Evolutionary conservation across 768 basidiomycete species (phyloP).

Genomic region (Phanerochaete sordida): DNA sequence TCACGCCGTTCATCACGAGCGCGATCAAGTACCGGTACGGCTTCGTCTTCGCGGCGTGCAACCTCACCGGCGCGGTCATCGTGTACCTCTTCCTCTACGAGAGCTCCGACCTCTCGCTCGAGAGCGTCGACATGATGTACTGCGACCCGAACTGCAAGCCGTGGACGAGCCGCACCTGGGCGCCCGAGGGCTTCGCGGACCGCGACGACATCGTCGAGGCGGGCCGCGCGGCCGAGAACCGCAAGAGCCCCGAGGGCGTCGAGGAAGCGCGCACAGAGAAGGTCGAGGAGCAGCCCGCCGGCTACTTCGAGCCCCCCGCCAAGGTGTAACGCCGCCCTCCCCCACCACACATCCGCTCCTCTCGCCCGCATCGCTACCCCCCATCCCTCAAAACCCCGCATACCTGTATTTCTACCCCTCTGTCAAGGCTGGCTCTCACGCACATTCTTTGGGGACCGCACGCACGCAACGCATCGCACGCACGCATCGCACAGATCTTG

Average conservation of each 20-base stretch:
- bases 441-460: background rate
- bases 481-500: background rate
- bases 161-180: conserved; percentile 62
- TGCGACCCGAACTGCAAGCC: conserved; percentile 60
- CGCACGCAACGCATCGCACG: background rate
- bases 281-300: conserved; percentile 3
- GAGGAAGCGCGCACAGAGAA: conserved; percentile 27
- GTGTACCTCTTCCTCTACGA: conserved; percentile 79
- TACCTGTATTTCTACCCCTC: background rate
- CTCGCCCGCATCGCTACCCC: too few species aligned
- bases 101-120: conserved; percentile 61
- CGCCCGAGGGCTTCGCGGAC: conserved; percentile 49
- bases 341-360: background rate
- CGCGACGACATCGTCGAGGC: conserved; percentile 41
- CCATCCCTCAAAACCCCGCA: background rate
- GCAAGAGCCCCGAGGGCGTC: conserved; percentile 27
- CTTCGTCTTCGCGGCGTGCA: conserved; percentile 65
- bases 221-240: conserved; percentile 33
- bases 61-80: conserved; percentile 53
- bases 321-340: background rate
- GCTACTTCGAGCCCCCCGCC: background rate
- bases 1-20: conserved; percentile 67
- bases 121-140: conserved; percentile 67
- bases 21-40: conserved; percentile 62
- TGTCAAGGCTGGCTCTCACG: background rate